These are phyloP conservation scores for Colletotrichum lindemuthianum DNA, from an alignment of 2,329 filamentous ascomycete species.

Conservation along the genomic window DNA sequence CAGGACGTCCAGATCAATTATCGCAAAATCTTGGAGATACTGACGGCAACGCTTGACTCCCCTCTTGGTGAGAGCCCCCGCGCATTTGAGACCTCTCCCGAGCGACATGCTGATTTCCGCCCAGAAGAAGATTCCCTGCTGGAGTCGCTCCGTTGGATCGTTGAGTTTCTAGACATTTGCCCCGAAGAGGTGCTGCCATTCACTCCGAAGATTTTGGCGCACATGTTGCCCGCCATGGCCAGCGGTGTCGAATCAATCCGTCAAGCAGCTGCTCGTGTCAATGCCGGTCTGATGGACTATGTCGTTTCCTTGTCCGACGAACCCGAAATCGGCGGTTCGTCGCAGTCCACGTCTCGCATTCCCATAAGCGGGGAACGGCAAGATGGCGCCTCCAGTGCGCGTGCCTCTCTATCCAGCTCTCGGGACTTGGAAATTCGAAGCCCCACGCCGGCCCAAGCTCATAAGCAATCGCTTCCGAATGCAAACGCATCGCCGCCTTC, in stretches of 20 bases:
- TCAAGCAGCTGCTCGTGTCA: slow-evolving; percentile 87
- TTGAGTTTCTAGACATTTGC: slow-evolving; percentile 95
- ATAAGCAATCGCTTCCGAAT: slow-evolving; percentile 58
- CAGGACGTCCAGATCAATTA: slow-evolving; percentile 97
- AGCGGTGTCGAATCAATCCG: slow-evolving; percentile 91
- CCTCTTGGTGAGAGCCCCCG: slow-evolving; percentile 68
- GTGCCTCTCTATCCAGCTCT: slow-evolving; percentile 62
- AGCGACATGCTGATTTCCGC: slow-evolving; percentile 11
- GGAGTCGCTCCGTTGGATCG: slow-evolving; percentile 93
- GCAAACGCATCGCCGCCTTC: slow-evolving; percentile 52
- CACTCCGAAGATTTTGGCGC: slow-evolving; percentile 89
- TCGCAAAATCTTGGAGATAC: slow-evolving; percentile 88
- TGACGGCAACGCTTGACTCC: slow-evolving; percentile 88
- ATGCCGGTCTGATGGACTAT: slow-evolving; percentile 90
- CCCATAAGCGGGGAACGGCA: slow-evolving; percentile 55
- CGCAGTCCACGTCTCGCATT: slow-evolving; percentile 51
- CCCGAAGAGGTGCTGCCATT: slow-evolving; percentile 96
- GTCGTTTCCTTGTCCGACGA: slow-evolving; percentile 91
- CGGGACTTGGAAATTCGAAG: slow-evolving; percentile 64
- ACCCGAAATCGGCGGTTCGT: slow-evolving; percentile 49
- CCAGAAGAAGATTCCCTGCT: slow-evolving; percentile 90
- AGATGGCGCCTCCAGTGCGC: slow-evolving; percentile 60
- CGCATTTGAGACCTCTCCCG: neutral
- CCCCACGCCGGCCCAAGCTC: slow-evolving; percentile 57
- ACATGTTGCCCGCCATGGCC: slow-evolving; percentile 93